These are phyloP conservation scores for Umbelopsis vinacea DNA, from an alignment of 192 early-diverging fungal species.

Conservation along the genomic window DNA sequence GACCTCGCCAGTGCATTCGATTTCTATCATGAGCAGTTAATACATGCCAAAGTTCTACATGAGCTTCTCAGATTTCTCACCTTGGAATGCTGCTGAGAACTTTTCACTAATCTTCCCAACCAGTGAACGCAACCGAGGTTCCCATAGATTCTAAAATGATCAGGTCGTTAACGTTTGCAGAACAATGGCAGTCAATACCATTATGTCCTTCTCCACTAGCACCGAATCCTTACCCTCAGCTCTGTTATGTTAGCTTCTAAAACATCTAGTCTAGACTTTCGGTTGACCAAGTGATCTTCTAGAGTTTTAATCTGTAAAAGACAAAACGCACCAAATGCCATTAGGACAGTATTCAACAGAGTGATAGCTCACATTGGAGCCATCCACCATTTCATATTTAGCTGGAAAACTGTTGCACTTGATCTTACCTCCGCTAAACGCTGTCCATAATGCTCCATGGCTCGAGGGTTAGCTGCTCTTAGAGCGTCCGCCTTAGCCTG, in stretches of 20 bases:
- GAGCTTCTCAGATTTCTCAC: slow-evolving; percentile 34
- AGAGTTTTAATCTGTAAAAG: not conserved
- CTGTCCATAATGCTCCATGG: slow-evolving; percentile 71
- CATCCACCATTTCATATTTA: too few relatives aligned
- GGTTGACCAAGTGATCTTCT: slow-evolving; percentile 5
- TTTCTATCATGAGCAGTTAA: slow-evolving; percentile 44
- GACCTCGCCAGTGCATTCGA: slow-evolving; percentile 82
- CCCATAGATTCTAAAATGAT: slow-evolving; percentile 63
- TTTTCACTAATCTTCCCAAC: slow-evolving; percentile 65
- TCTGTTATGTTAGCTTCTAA: not conserved
- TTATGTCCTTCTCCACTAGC: not conserved
- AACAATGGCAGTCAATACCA: not conserved
- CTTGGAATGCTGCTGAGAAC: slow-evolving; percentile 76
- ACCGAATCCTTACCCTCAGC: not conserved
- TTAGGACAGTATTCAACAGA: not conserved
- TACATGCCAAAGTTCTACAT: not conserved
- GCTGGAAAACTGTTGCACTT: too few relatives aligned
- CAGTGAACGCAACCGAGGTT: slow-evolving; percentile 61
- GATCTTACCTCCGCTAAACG: slow-evolving; percentile 55
- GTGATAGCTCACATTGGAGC: not conserved
- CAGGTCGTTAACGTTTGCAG: too few relatives aligned
- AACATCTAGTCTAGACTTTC: not conserved
- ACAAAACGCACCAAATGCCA: too few relatives aligned
- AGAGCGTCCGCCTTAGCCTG: slow-evolving; percentile 59
- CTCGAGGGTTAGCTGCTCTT: slow-evolving; percentile 53